Percentiles rank a stretch among this genome's conserved stretches.
Conservation (phyloP, 768 basidiomycete genomes). For the Pleurotus djamor region DNA sequence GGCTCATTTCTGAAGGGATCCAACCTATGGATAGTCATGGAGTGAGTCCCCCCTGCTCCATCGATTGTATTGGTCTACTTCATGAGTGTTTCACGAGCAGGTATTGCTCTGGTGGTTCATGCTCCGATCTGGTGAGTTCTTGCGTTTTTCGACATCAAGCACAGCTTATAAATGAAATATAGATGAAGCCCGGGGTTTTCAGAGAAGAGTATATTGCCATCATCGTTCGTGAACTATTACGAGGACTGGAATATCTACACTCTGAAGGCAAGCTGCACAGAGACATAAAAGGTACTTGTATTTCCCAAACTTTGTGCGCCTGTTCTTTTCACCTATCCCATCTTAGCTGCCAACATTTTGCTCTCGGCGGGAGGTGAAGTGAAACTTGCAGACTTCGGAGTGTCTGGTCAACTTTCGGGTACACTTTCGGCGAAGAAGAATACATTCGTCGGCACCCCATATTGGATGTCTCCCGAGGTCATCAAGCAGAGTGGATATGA, state of each 20-base stretch:
- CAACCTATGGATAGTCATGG: slow-evolving; percentile 99
- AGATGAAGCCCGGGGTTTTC: slow-evolving; percentile 99
- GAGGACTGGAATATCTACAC: slow-evolving; percentile 94
- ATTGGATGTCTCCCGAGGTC: slow-evolving; percentile 99
- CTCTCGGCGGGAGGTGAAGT: slow-evolving; percentile 92
- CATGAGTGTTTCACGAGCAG: slow-evolving; percentile 30
- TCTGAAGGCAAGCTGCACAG: slow-evolving; percentile 95
- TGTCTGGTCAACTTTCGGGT: slow-evolving; percentile 94
- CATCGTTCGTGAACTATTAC: slow-evolving; percentile 87
- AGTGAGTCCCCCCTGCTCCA: slow-evolving; percentile 44
- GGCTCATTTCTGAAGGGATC: slow-evolving; percentile 95
- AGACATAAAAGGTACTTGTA: slow-evolving; percentile 89
- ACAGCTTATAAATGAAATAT: slow-evolving; percentile 12
- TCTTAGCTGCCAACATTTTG: slow-evolving; percentile 87
- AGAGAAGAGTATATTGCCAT: slow-evolving; percentile 99
- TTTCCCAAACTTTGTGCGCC: neutral
- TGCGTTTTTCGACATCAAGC: slow-evolving; percentile 9
- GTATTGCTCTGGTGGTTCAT: slow-evolving; percentile 98
- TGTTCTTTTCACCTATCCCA: slow-evolving; percentile 7
- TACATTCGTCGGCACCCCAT: slow-evolving; percentile 96
- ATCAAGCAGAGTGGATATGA: slow-evolving; percentile 99
- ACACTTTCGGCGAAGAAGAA: slow-evolving; percentile 95
- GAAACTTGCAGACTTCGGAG: slow-evolving; percentile 98
- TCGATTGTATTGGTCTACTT: neutral
- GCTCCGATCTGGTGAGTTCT: slow-evolving; percentile 82